Base-by-base conservation (phyloP, 2,329 filamentous ascomycete genomes). In the Pseudocercospora ulei region DNA sequence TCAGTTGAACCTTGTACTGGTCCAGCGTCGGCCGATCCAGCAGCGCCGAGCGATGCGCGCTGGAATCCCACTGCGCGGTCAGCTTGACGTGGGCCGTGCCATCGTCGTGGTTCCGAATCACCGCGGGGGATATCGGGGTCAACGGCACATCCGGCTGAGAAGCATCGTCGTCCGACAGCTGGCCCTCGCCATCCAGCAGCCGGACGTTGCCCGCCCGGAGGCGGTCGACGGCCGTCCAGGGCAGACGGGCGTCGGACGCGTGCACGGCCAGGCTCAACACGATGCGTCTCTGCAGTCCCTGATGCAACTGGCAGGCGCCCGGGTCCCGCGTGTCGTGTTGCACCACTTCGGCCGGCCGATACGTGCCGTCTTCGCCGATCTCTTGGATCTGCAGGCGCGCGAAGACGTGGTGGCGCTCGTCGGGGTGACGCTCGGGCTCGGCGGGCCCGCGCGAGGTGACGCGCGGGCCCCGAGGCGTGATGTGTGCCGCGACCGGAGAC, bases 21-120 rank as follows among this genome's bases (percentile, higher is more conserved):
- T 95, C 87, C n/a, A 83, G 76, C 1, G 90, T 96, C 1, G 84
- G 80, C 16, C 88, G 78, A 62, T 98, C 87, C n/a, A 98, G 75
- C 8, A 96, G 70, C n/a, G 93, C 68, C 4, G 90, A 95, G 47
- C 78, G 79, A 61, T 98, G 90, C 50, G 90, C 70, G 55, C 86
- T 93, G 0, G 88, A 95, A 58, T 98, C 90, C 90, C 90, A 98
- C 56, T 96, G 87, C 0, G 82, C 86, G n/a, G 81, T 73, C 27
- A 96, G 70, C 1, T 80, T 87, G 23, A 95, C 78, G 58, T 81
- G 86, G 22, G 79, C 80, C 0, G 87, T 95, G 23, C 90, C 90
- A 58, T 96, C 92, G 14, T 83, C 76, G 56, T 95, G 92, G 41
- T 82, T 78, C 47, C 80, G 82, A 49, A 94, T 80, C 39, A 78